These are phyloP conservation scores for Globisporangium irregulare DNA, from an alignment of 352 stramenopile species.

Conservation along the genomic window DNA sequence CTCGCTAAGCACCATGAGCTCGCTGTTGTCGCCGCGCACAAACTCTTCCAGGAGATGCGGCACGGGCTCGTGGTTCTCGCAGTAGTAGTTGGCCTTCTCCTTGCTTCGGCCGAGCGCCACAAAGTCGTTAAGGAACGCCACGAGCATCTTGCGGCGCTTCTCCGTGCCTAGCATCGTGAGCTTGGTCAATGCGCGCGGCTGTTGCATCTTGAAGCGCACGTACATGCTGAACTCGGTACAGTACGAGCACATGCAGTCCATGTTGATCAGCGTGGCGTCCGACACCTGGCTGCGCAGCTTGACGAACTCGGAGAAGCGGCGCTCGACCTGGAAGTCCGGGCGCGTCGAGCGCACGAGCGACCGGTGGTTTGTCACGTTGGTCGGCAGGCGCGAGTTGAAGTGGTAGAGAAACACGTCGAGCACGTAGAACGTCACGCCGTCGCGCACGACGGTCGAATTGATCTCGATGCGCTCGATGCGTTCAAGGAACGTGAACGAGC, in stretches of 20 bases:
- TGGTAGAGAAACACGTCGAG: slow-evolving; percentile 12
- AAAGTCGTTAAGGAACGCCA: slow-evolving; percentile 48
- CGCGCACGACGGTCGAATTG: slow-evolving; percentile 11
- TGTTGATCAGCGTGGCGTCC: not conserved
- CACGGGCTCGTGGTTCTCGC: slow-evolving; percentile 43
- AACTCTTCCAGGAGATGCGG: slow-evolving; percentile 44
- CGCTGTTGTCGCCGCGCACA: slow-evolving; percentile 14
- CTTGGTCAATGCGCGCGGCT: slow-evolving; percentile 46
- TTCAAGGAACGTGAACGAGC: slow-evolving; percentile 4
- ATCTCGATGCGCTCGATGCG: slow-evolving; percentile 16
- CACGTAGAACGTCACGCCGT: slow-evolving; percentile 17
- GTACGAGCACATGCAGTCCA: slow-evolving; percentile 1
- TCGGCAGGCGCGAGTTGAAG: slow-evolving; percentile 12
- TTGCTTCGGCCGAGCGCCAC: slow-evolving; percentile 41
- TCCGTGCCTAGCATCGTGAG: slow-evolving; percentile 24
- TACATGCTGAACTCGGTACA: slow-evolving; percentile 8
- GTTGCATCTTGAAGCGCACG: slow-evolving; percentile 36
- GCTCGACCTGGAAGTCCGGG: slow-evolving; percentile 13
- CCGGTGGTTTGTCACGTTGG: not conserved
- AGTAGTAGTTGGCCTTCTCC: slow-evolving; percentile 33
- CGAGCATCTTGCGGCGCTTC: slow-evolving; percentile 46
- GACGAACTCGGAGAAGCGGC: slow-evolving; percentile 7
- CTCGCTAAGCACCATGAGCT: not conserved
- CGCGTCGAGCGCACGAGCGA: not conserved
- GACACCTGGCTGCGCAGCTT: slow-evolving; percentile 5